Evolutionary conservation across 139 green algal species (phyloP), one percentile per base, ranked within the genome.

Genomic region (Chlorella vulgaris): DNA sequence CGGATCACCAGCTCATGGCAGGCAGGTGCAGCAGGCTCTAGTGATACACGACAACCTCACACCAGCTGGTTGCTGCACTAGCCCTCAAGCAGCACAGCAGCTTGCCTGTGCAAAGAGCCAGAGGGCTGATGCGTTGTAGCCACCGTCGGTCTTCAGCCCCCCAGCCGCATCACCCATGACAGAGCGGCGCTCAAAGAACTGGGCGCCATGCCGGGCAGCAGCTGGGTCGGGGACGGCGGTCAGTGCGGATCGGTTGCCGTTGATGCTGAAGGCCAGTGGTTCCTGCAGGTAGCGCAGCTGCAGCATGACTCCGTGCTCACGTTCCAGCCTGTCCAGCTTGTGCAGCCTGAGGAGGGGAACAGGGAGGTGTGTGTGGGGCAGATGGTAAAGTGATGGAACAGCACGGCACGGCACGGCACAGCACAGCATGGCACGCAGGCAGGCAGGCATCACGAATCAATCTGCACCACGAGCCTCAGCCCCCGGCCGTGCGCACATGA

Each of bases 281-380:
- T 68, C 61, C 10, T 33, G 28, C 26, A 68, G 28, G 61, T 68
- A 68, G 61, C 61, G 61, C 13, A 68, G 61, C 61, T 68, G 61
- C 26, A 68, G 61, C 61, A 68, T 24, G 61, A 35, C 10, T 24
- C 26, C 13, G 5, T 68, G 26, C 29, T 68, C 26, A 28, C 47
- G 47, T 15, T 58, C 47, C 47, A 58, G 47, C 10, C 13, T 15
- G 15, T 58, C 47, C 13, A 58, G 10, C 47, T 58, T 58, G 47
- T 58, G 47, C 47, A 58, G 47, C 47, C 47, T 58, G 47, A 10
- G 15, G 47, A 58, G 15, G 47, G 13, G 15, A 58, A 58, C 47
- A 58, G 15, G 47, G 47, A 58, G 15, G 47, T 15, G n/a, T n/a
- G n/a, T n/a, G n/a, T n/a, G n/a, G n/a, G n/a, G n/a, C n/a, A n/a